These are phyloP conservation scores for Saccharomyces uvarum DNA, from an alignment of 1,139 yeast genomes.

Conservation along the genomic window DNA sequence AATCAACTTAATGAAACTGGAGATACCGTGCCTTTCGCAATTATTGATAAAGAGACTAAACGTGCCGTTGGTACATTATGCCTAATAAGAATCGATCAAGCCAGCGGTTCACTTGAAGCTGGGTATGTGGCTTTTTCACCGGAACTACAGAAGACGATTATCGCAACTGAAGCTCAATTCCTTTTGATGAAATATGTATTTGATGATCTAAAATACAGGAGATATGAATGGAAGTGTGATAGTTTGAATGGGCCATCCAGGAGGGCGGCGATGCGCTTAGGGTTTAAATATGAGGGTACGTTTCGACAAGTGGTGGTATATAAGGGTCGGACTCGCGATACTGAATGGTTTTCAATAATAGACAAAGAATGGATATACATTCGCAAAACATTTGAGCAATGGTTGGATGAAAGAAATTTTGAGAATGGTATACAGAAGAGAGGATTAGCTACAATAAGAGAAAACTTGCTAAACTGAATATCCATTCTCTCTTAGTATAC, in stretches of 20 bases:
- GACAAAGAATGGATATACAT: conserved; percentile 30
- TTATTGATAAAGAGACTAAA: conserved; percentile 16
- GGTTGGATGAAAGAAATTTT: conserved; percentile 18
- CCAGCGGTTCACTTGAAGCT: conserved; percentile 26
- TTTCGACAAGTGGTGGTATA: conserved; percentile 28
- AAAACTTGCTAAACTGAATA: background rate
- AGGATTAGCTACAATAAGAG: background rate
- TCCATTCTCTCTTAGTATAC: background rate
- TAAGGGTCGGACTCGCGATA: conserved; percentile 31
- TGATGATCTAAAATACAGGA: conserved; percentile 27
- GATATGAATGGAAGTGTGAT: conserved; percentile 34
- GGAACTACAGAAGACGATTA: conserved; percentile 23
- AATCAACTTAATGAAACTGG: conserved; percentile 1
- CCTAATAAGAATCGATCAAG: conserved; percentile 22
- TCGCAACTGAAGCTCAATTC: conserved; percentile 31
- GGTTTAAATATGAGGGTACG: conserved; percentile 30
- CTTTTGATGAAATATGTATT: conserved; percentile 27
- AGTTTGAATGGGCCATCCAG: conserved; percentile 27
- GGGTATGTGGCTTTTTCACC: conserved; percentile 29
- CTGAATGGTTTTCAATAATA: conserved; percentile 30
- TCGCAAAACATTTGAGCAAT: conserved; percentile 20
- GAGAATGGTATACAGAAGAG: background rate
- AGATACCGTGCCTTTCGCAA: conserved; percentile 15
- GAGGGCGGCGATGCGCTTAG: conserved; percentile 29
- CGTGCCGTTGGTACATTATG: conserved; percentile 27